Conservation (phyloP, 805 yeast genomes). For the Yamadazyma ubonensis region DNA sequence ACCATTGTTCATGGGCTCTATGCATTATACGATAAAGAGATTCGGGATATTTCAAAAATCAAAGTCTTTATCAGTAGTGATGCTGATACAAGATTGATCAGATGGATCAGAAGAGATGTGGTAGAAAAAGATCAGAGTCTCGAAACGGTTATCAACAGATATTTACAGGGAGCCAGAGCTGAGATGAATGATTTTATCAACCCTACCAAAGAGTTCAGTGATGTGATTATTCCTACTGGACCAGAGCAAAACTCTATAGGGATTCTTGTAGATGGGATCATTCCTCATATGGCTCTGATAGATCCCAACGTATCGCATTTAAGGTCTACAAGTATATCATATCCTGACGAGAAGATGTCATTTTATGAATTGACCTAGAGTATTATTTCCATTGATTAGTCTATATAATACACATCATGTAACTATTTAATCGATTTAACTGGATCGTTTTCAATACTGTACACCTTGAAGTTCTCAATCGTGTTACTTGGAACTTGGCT, state of each 20-base stretch:
- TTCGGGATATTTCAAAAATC: constrained; percentile 57
- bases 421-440: constrained; percentile 32
- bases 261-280: constrained; percentile 64
- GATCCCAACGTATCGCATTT: constrained; percentile 11
- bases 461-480: constrained; percentile 44
- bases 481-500: constrained; percentile 51
- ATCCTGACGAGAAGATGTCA: constrained; percentile 39
- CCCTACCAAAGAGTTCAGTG: constrained; percentile 72
- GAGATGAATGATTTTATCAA: constrained; percentile 67
- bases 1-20: constrained; percentile 72
- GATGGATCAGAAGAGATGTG: constrained; percentile 61
- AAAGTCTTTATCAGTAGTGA: constrained; percentile 81
- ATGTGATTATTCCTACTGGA: constrained; percentile 71
- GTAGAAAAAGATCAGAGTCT: constrained; percentile 19
- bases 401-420: constrained; percentile 48
- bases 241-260: constrained; percentile 57
- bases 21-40: constrained; percentile 62
- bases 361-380: constrained; percentile 42
- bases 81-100: constrained; percentile 77
- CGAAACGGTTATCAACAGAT: constrained; percentile 43
- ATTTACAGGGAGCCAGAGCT: constrained; percentile 56
- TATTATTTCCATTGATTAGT: constrained; percentile 52
- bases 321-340: constrained; percentile 7
- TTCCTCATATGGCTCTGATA: constrained; percentile 29
- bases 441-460: constrained; percentile 58